Conservation (phyloP, 257 asterid genomes). For the Schizonepeta tenuifolia region DNA sequence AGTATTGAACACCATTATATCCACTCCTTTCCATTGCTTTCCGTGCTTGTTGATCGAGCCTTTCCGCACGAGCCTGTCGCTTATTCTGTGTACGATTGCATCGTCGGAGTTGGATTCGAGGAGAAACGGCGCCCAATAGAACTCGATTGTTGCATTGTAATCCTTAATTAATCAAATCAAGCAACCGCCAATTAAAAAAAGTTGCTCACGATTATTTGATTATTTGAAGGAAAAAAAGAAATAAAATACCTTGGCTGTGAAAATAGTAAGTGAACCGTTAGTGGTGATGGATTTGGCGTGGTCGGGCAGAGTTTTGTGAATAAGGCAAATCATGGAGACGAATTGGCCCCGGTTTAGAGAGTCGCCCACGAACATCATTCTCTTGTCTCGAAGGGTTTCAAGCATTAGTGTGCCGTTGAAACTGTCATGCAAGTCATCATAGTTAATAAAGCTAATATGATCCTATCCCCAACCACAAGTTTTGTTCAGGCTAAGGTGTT, state of each 20-base stretch:
- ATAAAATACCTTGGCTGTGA: conserved; percentile 65
- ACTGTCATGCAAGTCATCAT: conserved; percentile 38
- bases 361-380: conserved; percentile 92
- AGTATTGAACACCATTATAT: conserved; percentile 60
- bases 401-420: conserved; percentile 76
- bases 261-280: conserved; percentile 61
- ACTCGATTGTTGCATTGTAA: conserved; percentile 61
- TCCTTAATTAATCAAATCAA: conserved; percentile 31
- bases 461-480: no score
- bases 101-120: conserved; percentile 64
- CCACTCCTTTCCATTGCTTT: conserved; percentile 63
- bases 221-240: no score
- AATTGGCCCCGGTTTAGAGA: conserved; percentile 86
- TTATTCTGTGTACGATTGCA: conserved; percentile 47
- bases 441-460: no score
- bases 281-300: conserved; percentile 71
- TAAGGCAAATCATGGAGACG: conserved; percentile 84
- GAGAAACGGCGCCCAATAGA: conserved; percentile 72
- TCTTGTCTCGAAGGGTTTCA: conserved; percentile 72
- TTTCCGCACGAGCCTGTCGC: conserved; percentile 48
- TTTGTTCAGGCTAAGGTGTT: no score
- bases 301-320: conserved; percentile 63
- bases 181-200: background rate
- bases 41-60: conserved; percentile 69
- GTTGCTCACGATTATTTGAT: no score